Conservation (phyloP, 805 yeast genomes). For the Metschnikowia borealis region DNA sequence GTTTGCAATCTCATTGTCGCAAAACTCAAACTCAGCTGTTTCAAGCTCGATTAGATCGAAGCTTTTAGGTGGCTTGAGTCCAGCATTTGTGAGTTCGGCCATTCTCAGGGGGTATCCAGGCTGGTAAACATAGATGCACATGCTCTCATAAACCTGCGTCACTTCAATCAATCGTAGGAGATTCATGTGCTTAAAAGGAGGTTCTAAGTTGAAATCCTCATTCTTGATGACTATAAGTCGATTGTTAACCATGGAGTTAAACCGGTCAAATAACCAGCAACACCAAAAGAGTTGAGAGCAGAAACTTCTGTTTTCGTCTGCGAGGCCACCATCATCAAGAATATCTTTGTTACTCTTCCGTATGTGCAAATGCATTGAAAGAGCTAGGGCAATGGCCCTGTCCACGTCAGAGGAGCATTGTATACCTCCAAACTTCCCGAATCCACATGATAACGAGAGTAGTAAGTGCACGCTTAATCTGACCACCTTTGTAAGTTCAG, state of each 20-base stretch:
- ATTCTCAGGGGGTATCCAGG: constrained; percentile 8
- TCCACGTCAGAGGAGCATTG: neutral
- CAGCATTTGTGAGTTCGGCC: neutral
- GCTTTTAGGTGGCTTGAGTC: constrained; percentile 8
- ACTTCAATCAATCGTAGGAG: constrained; percentile 28
- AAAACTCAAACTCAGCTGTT: constrained; percentile 24
- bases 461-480: constrained; percentile 22
- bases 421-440: neutral
- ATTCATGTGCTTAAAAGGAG: constrained; percentile 25
- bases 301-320: constrained; percentile 10
- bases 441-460: constrained; percentile 10
- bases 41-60: constrained; percentile 27
- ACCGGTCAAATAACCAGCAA: constrained; percentile 29
- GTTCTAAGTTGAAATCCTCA: constrained; percentile 34
- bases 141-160: constrained; percentile 30
- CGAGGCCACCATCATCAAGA: neutral
- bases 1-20: constrained; percentile 19
- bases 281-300: constrained; percentile 33
- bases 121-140: constrained; percentile 26
- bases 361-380: constrained; percentile 20
- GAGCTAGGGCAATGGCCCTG: neutral
- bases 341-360: neutral
- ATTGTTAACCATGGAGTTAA: constrained; percentile 36
- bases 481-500: constrained; percentile 28
- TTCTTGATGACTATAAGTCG: constrained; percentile 34